A percentile compares a stretch with the other conserved stretches of the same genome.
Evolutionary conservation across 2,329 filamentous ascomycete species (phyloP).

Genomic region (Beauveria brongniartii): DNA sequence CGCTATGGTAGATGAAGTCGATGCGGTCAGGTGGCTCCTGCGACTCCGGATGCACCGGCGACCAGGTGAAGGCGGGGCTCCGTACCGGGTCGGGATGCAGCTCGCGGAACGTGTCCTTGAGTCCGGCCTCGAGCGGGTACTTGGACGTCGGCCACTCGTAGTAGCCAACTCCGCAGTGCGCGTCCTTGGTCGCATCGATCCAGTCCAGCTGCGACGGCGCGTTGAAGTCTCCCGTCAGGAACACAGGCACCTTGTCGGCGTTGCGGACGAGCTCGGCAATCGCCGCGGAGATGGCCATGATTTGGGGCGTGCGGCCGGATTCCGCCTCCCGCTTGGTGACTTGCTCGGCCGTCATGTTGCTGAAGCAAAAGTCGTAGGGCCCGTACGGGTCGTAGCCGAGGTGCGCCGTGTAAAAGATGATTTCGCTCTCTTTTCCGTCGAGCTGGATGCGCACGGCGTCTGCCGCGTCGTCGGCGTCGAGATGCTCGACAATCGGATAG

Average conservation of each 20-base stretch:
- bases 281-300: conserved; percentile 24
- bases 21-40: conserved; percentile 33
- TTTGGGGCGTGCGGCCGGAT: conserved; percentile 31
- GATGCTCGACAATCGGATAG: conserved; percentile 29
- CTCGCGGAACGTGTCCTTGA: conserved; percentile 33
- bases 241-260: conserved; percentile 25
- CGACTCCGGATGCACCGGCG: conserved; percentile 28
- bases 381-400: conserved; percentile 32
- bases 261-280: conserved; percentile 25
- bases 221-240: conserved; percentile 35
- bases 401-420: conserved; percentile 30
- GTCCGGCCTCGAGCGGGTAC: conserved; percentile 24
- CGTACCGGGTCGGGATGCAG: conserved; percentile 26
- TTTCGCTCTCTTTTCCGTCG: conserved; percentile 22
- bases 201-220: conserved; percentile 37
- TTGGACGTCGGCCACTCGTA: conserved; percentile 32
- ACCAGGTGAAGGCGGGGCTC: conserved; percentile 31
- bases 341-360: conserved; percentile 23
- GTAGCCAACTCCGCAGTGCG: conserved; percentile 28
- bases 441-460: conserved; percentile 27
- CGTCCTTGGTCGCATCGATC: conserved; percentile 23
- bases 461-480: conserved; percentile 19
- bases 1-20: conserved; percentile 35
- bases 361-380: conserved; percentile 35
- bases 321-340: conserved; percentile 27